Base-by-base conservation (phyloP, 1,284 basidiomycete species). In the Fomitopsis betulina region DNA sequence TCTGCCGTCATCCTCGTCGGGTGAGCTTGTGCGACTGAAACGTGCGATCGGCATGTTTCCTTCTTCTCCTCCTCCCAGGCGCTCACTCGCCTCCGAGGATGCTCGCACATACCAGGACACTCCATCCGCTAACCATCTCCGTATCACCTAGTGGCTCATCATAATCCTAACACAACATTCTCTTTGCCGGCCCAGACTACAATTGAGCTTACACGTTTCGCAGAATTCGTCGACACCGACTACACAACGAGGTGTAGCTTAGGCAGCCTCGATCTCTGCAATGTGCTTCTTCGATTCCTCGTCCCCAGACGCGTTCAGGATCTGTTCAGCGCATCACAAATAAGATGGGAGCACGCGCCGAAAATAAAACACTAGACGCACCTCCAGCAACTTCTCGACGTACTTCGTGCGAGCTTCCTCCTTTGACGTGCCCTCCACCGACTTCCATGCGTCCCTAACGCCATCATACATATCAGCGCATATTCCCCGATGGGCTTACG, bases 401-500 rank as follows among this genome's bases (percentile, higher is more conserved):
- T 96, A 96, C 68, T 82, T 78, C 54, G 73, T 70, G 74, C 81
- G 75, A 15, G 92, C 91, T 0, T 86, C 86, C 67, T 93, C 90
- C 73, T 83, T 81, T 55, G 83, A 79, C 37, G 73, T 81, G 27
- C 87, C 93, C 74, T 93, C 81, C 62, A 89, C 79, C 12, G 67
- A 71, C 40, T 86, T 81, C 92, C 93, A 95, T 19, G 94, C 94
- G 70, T 92, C 85, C 91, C 92, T 91, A 65, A 42, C 25, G 84
- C 71, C 58, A 72, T 68, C 49, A 72, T 42, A 47, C 49, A 72
- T 42, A 47, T 47, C 45, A 47, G 45, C 45, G 64, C 62, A 71
- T 68, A 37, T 74, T 23, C 54, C 57, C 32, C 59, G 6, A 42
- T 39, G 58, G 58, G 55, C 33, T 58, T 9, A 60, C 49, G 49